These are phyloP conservation scores for Pterocarpus macrocarpus DNA, from an alignment of 306 rosid species.

Conservation along the genomic window DNA sequence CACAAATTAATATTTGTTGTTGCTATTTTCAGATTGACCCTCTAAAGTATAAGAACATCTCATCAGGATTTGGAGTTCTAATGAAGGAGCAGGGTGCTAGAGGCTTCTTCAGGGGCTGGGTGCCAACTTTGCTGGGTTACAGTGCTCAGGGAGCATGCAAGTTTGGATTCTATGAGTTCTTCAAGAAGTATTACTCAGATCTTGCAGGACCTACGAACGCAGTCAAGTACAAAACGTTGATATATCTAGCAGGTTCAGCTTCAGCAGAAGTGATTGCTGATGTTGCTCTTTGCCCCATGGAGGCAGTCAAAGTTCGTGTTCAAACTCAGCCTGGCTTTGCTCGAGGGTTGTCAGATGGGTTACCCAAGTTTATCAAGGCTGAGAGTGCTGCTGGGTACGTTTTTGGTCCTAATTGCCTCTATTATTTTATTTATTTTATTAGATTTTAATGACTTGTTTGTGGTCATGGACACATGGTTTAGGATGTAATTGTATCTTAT, in stretches of 20 bases:
- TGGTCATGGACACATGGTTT: background rate
- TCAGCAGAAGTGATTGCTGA: slow-evolving; percentile 89
- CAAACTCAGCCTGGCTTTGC: slow-evolving; percentile 95
- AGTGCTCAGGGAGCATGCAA: slow-evolving; percentile 92
- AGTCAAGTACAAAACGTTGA: slow-evolving; percentile 78
- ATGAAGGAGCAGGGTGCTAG: slow-evolving; percentile 74
- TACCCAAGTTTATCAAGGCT: slow-evolving; percentile 73
- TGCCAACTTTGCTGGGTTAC: slow-evolving; percentile 82
- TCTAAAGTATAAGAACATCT: slow-evolving; percentile 68
- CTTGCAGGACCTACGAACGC: slow-evolving; percentile 80
- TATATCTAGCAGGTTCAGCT: slow-evolving; percentile 84
- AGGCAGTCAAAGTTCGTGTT: slow-evolving; percentile 89
- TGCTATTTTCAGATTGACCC: slow-evolving; percentile 70
- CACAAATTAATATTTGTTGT: background rate
- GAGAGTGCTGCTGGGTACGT: slow-evolving; percentile 73
- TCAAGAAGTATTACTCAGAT: slow-evolving; percentile 87
- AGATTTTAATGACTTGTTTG: background rate
- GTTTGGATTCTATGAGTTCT: slow-evolving; percentile 81
- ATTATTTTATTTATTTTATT: background rate
- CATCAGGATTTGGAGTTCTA: slow-evolving; percentile 78
- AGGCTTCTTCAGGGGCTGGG: slow-evolving; percentile 88
- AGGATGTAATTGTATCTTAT: no score
- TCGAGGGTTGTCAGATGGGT: slow-evolving; percentile 78
- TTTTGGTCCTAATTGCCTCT: background rate
- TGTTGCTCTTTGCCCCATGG: slow-evolving; percentile 87